Conservation (phyloP, 495 filamentous ascomycete species). For the Penicillium canariense region DNA sequence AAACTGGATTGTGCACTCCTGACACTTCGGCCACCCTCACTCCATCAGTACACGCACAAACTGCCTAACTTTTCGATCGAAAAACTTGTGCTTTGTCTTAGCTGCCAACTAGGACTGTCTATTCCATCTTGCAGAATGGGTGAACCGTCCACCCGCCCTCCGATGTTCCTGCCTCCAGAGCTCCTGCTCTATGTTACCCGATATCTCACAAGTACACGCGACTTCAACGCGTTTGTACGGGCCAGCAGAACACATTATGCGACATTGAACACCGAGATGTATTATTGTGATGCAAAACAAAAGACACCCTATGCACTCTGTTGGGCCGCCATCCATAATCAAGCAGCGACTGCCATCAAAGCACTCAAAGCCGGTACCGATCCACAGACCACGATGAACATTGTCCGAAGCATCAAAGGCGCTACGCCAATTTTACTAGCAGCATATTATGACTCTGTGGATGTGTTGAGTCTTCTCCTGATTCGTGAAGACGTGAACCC, state of each 20-base stretch:
- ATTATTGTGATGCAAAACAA: not conserved
- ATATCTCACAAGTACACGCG: not conserved
- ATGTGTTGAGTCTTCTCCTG: conserved; percentile 16
- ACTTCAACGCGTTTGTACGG: not conserved
- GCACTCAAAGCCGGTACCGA: conserved; percentile 20
- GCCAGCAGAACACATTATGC: not conserved
- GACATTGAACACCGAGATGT: not conserved
- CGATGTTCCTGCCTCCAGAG: not conserved
- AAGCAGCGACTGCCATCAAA: conserved; percentile 5
- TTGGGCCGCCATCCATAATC: conserved; percentile 5
- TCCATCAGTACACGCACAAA: not conserved
- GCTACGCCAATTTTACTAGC: conserved; percentile 22
- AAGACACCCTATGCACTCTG: not conserved
- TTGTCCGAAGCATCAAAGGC: conserved; percentile 9
- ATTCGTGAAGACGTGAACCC: conserved; percentile 13
- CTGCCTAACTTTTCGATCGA: too few species aligned
- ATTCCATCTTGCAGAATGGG: not conserved
- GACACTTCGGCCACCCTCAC: not conserved
- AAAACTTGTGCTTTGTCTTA: too few species aligned
- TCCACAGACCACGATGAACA: conserved; percentile 7
- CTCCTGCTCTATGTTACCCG: not conserved
- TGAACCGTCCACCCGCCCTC: not conserved
- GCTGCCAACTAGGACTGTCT: not conserved
- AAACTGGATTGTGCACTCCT: not conserved
- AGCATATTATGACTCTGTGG: conserved; percentile 12